Evolutionary conservation across 108 stramenopile genomes (phyloP).

Genomic region (Cyclotella distinguenda): DNA sequence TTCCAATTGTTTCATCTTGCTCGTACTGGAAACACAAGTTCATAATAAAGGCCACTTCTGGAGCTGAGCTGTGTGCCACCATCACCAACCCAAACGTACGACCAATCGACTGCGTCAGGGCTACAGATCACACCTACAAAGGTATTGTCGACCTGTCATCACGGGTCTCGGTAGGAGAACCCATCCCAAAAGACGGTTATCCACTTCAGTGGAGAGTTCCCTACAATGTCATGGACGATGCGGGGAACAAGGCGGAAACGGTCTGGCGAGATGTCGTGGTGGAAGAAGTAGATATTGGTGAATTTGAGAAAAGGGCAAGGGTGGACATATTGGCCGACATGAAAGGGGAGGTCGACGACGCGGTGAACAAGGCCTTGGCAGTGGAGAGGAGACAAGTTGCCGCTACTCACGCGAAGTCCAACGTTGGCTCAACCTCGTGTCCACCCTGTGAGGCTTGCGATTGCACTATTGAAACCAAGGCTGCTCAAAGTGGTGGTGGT

Average conservation of each 20-base stretch:
- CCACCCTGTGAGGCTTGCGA: conserved; percentile 24
- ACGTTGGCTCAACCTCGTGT: conserved; percentile 3
- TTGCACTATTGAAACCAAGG: conserved; percentile 17
- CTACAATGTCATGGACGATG: conserved; percentile 84
- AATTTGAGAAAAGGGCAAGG: conserved; percentile 57
- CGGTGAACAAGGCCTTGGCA: conserved; percentile 49
- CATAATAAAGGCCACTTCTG: conserved; percentile 64
- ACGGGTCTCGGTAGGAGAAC: conserved; percentile 71
- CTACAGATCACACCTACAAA: conserved; percentile 72
- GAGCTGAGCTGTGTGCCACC: conserved; percentile 86
- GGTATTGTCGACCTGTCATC: conserved; percentile 71
- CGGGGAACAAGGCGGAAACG: conserved; percentile 77
- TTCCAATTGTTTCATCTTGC: background rate
- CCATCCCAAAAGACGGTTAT: conserved; percentile 54
- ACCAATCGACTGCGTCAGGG: conserved; percentile 69
- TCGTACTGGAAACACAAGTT: conserved; percentile 21
- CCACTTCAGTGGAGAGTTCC: conserved; percentile 78
- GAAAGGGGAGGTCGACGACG: conserved; percentile 42
- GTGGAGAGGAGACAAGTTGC: conserved; percentile 45
- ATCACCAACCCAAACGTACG: conserved; percentile 47
- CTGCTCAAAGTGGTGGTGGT: conserved; percentile 16
- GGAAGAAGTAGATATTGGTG: conserved; percentile 78
- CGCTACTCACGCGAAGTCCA: background rate
- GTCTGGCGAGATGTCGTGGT: conserved; percentile 77
- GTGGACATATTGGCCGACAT: conserved; percentile 39